Conservation (phyloP, 192 early-diverging fungal species). For the Kickxella alabastrina region DNA sequence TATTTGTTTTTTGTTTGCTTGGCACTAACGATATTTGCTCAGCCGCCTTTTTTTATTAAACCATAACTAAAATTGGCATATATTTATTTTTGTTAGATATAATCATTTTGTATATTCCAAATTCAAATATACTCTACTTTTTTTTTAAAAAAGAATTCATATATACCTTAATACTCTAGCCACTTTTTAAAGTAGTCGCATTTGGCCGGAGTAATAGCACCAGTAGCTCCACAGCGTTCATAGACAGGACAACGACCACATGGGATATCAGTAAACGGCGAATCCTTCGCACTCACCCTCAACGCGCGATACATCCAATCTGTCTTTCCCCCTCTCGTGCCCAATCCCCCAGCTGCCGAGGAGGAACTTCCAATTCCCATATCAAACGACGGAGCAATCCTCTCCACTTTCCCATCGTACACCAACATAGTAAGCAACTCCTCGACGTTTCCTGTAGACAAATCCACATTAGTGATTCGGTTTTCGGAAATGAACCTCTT, state of each 20-base stretch:
- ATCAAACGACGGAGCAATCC: slow-evolving; percentile 54
- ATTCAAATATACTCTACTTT: too few relatives aligned
- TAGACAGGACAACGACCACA: slow-evolving; percentile 88
- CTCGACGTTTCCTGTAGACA: slow-evolving; percentile 70
- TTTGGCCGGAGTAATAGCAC: slow-evolving; percentile 69
- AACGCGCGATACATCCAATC: slow-evolving; percentile 77
- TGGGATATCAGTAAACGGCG: slow-evolving; percentile 72
- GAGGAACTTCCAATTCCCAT: slow-evolving; percentile 53
- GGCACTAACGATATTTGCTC: not conserved
- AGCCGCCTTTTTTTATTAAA: not conserved
- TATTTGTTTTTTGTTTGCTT: not conserved
- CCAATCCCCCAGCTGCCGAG: too few relatives aligned
- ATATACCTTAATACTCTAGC: slow-evolving; percentile 57
- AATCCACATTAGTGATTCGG: slow-evolving; percentile 65
- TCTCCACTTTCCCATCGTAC: slow-evolving; percentile 81
- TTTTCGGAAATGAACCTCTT: slow-evolving; percentile 68
- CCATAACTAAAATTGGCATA: too few relatives aligned
- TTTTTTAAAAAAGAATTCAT: too few relatives aligned
- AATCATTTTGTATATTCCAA: too few relatives aligned
- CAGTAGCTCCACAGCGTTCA: slow-evolving; percentile 67
- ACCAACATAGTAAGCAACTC: slow-evolving; percentile 77
- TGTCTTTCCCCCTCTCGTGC: slow-evolving; percentile 53
- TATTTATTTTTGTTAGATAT: too few relatives aligned
- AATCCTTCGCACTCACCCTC: slow-evolving; percentile 45
- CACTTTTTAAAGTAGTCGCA: slow-evolving; percentile 82